phyloP scores from a whole-genome alignment of 2,329 filamentous ascomycete species.

The Zalaria sp. region DNA sequence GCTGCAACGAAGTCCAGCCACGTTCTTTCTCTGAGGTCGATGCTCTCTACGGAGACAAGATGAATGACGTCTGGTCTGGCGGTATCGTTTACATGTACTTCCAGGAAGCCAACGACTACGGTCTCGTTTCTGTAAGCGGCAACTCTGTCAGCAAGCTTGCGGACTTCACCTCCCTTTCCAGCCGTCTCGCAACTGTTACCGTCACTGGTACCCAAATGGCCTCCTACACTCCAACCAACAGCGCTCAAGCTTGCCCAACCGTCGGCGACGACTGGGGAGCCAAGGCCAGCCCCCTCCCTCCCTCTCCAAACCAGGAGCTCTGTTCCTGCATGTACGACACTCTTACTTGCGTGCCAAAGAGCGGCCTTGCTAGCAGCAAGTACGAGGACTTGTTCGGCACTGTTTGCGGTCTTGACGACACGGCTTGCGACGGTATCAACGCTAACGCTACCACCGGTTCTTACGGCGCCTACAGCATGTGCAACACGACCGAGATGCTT shows the following conservation, averaged over 20 bases:
- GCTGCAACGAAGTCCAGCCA: conserved; percentile 64
- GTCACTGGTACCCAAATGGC: conserved; percentile 52
- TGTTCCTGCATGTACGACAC: conserved; percentile 77
- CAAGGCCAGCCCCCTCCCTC: conserved; percentile 54
- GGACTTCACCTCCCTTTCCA: conserved; percentile 62
- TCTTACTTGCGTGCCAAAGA: conserved; percentile 54
- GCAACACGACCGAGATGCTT: conserved; percentile 54
- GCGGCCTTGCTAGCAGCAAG: conserved; percentile 40
- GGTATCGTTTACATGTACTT: conserved; percentile 99
- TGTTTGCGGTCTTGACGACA: conserved; percentile 47
- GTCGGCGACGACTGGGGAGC: conserved; percentile 55
- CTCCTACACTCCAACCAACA: conserved; percentile 63
- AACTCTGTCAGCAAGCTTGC: conserved; percentile 49
- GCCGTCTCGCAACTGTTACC: conserved; percentile 51
- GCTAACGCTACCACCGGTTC: conserved; percentile 52
- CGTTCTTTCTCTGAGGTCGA: conserved; percentile 77
- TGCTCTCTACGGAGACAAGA: conserved; percentile 64
- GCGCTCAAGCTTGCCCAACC: conserved; percentile 55
- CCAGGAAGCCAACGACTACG: conserved; percentile 81
- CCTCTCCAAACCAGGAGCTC: conserved; percentile 61
- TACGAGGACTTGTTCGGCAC: conserved; percentile 58
- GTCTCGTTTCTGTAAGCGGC: conserved; percentile 52
- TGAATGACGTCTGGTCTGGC: conserved; percentile 81
- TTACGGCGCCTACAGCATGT: conserved; percentile 72
- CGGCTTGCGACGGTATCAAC: conserved; percentile 53